Evolutionary conservation across 1,284 basidiomycete species (phyloP).

Genomic region (Taiwanofungus camphoratus): DNA sequence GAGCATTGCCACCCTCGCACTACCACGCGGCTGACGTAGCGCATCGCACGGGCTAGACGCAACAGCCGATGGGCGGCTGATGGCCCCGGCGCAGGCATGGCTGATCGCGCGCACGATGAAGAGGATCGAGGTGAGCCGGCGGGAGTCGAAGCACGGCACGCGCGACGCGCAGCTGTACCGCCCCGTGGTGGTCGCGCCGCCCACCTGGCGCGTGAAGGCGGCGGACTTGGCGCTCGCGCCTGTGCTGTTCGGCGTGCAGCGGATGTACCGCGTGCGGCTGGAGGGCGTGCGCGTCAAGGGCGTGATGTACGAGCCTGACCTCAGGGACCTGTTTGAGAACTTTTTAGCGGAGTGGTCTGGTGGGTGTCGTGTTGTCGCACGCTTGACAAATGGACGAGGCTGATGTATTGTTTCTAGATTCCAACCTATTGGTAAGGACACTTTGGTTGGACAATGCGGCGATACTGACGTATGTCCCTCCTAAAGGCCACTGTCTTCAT

Average conservation of each 20-base stretch:
- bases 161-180: constrained; percentile 6
- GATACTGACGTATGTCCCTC: not conserved
- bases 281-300: constrained; percentile 13
- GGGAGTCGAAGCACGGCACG: constrained; percentile 8
- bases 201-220: constrained; percentile 6
- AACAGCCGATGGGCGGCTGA: constrained; percentile 1
- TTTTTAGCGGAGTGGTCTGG: constrained; percentile 15
- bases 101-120: constrained; percentile 16
- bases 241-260: constrained; percentile 15
- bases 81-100: constrained; percentile 11
- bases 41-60: not conserved
- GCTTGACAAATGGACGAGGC: no score
- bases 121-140: constrained; percentile 12
- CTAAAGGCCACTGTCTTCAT: constrained; percentile 14
- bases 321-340: constrained; percentile 10
- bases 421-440: constrained; percentile 11
- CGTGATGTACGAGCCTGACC: constrained; percentile 5
- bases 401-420: constrained; percentile 4
- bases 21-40: not conserved
- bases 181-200: constrained; percentile 1
- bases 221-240: constrained; percentile 9
- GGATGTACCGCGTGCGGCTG: constrained; percentile 15
- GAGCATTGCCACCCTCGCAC: not conserved
- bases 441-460: not conserved
- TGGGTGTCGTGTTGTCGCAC: no score